Evolutionary conservation across 2,329 filamentous ascomycete species (phyloP), one percentile per base, ranked within the genome.

Genomic region (Mycosphaerelloides madeirae): DNA sequence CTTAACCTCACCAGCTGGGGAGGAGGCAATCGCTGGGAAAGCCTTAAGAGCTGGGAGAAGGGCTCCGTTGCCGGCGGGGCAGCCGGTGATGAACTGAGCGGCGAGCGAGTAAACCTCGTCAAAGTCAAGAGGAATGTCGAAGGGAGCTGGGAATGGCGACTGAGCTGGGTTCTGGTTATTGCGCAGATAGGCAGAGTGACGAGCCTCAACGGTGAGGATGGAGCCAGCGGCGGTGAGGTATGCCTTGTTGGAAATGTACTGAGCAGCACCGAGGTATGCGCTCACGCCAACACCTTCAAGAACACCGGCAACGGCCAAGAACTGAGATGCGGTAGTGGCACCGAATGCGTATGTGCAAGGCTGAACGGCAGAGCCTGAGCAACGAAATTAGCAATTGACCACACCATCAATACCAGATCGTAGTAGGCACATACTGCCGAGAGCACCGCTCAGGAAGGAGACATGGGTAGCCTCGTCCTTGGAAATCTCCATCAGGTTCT

Each of bases 41-140:
- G 57, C 76, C 65, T 73, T 79, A 1, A 84, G 70, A 2, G 65
- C 50, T 0, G 40, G 40, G 5, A 31, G 22, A 16, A 29, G 32
- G 11, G 9, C 35, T 12, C 29, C 2, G 41, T 50, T 82, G 53
- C 63, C 67, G 4, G 65, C 50, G 2, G 81, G 79, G 64, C 80
- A 84, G 2, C 64, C 61, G 4, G 62, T 70, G 61, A 85, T 81
- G 66, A 84, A 84, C 39, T 70, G 69, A 0, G 79, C 72, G 0
- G 81, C 81, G 16, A 85, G 73, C 3, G 80, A 80, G 69, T 74
- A 83, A 38, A 85, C 79, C 56, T 75, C 64, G 63, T 81, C 74
- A 61, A 77, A 71, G 53, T 66, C 64, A 34, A 84, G 71, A 0
- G 81, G 79, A 19, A 75, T 71, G 53, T 83, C 81, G 29, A 34